Base-by-base conservation (phyloP, 2,329 filamentous ascomycete genomes). In the Fusarium nygamai region DNA sequence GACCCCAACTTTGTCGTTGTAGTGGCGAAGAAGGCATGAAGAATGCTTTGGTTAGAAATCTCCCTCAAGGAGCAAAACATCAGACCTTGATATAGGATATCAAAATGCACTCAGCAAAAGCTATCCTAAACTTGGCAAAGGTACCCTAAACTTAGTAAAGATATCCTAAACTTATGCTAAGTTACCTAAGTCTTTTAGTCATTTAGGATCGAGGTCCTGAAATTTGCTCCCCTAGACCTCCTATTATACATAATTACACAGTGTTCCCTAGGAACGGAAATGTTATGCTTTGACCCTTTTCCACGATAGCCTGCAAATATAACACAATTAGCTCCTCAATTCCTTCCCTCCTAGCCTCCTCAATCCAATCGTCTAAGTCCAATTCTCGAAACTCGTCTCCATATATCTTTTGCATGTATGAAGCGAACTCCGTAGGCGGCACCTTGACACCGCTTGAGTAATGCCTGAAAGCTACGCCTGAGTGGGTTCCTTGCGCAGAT, bases 321-420 rank as follows among this genome's bases (percentile, higher is more conserved):
- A 63, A 34, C 2, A 47, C 60, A 58, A 63, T 58, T 11, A 63
- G 13, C 22, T 63, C 60, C 11, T 63, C 51, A 6, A 63, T 39
- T 0, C 60, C 60, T 19, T 58, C 33, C 3, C 6, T 46, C 34
- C 51, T 58, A 4, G 60, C 60, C 17, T 63, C 20, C 1, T 58
- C 12, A 1, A 63, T 19, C 51, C 51, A 63, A 27, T 39, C 31
- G 0, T 39, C 17, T 33, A 63, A 33, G 6, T 47, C 50, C 16
- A 63, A 16, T n/a, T 63, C 60, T 5, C 33, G 16, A 3, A 47
- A 63, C 4, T 63, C 13, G 12, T 29, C 22, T 5, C 33, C 51
- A 22, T 47, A 63, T 10, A 33, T 39, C 20, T 33, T 6, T 14
- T 58, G 50, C 60, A 63, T 63, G 0, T 46, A 63, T 8, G 60